Conservation (phyloP, 257 asterid species). For the Lycium ferocissimum region DNA sequence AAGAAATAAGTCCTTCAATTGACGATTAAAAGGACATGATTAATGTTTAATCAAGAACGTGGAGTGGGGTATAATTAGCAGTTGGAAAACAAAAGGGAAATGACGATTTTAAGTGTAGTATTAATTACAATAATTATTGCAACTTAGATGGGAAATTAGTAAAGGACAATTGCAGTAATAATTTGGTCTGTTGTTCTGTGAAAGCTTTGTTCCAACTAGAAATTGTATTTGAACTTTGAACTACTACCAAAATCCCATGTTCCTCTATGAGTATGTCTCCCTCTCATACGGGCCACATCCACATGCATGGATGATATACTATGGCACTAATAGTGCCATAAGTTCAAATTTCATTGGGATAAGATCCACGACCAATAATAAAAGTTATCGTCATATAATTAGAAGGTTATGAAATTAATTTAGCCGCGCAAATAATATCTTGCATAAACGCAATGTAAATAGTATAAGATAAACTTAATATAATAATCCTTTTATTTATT, state of each 20-base stretch:
- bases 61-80: constrained; percentile 35
- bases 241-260: constrained; percentile 1
- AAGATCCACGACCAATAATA: no score
- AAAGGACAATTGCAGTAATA: constrained; percentile 33
- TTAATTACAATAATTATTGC: constrained; percentile 23
- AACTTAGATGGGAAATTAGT: constrained; percentile 27
- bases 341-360: no score
- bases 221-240: constrained; percentile 3
- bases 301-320: no score
- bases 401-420: no score
- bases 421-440: no score
- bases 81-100: constrained; percentile 1
- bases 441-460: no score
- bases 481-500: no score
- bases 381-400: no score
- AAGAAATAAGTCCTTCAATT: background rate
- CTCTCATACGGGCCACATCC: background rate
- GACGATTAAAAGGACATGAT: background rate
- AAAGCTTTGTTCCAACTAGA: constrained; percentile 38
- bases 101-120: background rate
- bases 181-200: constrained; percentile 37
- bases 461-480: no score
- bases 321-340: no score
- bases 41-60: constrained; percentile 12
- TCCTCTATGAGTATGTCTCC: constrained; percentile 24